These are phyloP conservation scores for Pseudogymnoascus sp. DNA, from an alignment of 2,329 filamentous ascomycete species.

Conservation along the genomic window DNA sequence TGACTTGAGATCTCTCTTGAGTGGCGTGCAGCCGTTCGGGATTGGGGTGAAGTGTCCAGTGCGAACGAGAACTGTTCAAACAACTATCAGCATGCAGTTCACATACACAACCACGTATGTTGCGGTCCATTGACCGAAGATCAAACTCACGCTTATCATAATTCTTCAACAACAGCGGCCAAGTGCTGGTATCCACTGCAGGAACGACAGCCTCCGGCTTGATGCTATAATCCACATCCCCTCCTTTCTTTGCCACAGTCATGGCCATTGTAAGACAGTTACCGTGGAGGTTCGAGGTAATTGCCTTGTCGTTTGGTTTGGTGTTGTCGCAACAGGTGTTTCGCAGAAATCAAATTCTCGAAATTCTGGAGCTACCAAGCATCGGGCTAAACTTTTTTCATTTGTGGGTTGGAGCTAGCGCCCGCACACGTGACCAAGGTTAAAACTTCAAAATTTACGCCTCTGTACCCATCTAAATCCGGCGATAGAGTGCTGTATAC, in stretches of 20 bases:
- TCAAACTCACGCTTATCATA: conserved; percentile 74
- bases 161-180: conserved; percentile 93
- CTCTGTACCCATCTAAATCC: background rate
- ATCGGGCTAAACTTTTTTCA: conserved; percentile 14
- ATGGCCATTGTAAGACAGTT: conserved; percentile 35
- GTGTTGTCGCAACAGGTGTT: conserved; percentile 10
- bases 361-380: conserved; percentile 11
- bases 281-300: conserved; percentile 14
- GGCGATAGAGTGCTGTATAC: background rate
- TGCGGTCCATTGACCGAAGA: background rate
- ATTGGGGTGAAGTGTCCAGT: conserved; percentile 97
- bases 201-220: conserved; percentile 83
- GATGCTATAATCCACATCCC: conserved; percentile 74
- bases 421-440: background rate
- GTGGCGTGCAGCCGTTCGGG: conserved; percentile 81
- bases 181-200: conserved; percentile 76
- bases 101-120: conserved; percentile 7
- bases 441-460: background rate
- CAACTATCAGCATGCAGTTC: conserved; percentile 17
- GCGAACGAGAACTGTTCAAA: conserved; percentile 69
- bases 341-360: conserved; percentile 13
- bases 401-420: conserved; percentile 13
- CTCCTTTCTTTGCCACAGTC: conserved; percentile 43
- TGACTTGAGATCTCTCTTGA: conserved; percentile 91
- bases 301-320: conserved; percentile 12